Evolutionary conservation across 768 basidiomycete genomes (phyloP).

Genomic region (Lactarius psammicola): DNA sequence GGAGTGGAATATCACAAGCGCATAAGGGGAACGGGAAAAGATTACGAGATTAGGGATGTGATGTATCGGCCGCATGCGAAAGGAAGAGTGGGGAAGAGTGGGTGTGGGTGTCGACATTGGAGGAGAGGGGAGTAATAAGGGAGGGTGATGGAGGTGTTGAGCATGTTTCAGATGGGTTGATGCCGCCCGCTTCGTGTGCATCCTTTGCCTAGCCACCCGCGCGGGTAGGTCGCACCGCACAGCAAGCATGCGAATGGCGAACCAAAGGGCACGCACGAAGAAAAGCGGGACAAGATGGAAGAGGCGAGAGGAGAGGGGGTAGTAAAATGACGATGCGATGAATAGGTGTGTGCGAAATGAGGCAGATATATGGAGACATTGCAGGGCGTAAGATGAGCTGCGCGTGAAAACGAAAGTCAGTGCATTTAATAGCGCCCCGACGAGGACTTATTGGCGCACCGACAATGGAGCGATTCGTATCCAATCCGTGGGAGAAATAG

Average conservation of each 20-base stretch:
- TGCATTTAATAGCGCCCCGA: too few relatives aligned
- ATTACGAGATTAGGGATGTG: slow-evolving; percentile 19
- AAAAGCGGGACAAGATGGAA: background rate
- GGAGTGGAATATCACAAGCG: slow-evolving; percentile 14
- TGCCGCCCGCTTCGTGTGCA: background rate
- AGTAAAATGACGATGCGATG: slow-evolving; percentile 22
- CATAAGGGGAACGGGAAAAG: slow-evolving; percentile 8
- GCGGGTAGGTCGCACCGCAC: background rate
- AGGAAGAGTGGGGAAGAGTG: background rate
- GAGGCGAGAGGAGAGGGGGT: background rate
- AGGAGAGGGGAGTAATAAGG: background rate
- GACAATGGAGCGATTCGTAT: slow-evolving; percentile 24
- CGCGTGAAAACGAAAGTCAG: background rate
- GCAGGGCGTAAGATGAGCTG: slow-evolving; percentile 26
- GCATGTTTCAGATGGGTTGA: background rate
- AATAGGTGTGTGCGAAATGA: slow-evolving; percentile 23
- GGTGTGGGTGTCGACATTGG: background rate
- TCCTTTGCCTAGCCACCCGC: background rate
- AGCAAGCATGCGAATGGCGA: background rate
- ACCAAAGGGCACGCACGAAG: background rate
- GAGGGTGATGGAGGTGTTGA: background rate
- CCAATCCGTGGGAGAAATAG: slow-evolving; percentile 22
- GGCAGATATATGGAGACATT: slow-evolving; percentile 23
- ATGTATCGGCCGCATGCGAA: slow-evolving; percentile 7
- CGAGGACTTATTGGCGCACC: background rate